These are phyloP conservation scores for Incumbomyces delicatus DNA, from an alignment of 2,329 filamentous ascomycete genomes.

Conservation along the genomic window DNA sequence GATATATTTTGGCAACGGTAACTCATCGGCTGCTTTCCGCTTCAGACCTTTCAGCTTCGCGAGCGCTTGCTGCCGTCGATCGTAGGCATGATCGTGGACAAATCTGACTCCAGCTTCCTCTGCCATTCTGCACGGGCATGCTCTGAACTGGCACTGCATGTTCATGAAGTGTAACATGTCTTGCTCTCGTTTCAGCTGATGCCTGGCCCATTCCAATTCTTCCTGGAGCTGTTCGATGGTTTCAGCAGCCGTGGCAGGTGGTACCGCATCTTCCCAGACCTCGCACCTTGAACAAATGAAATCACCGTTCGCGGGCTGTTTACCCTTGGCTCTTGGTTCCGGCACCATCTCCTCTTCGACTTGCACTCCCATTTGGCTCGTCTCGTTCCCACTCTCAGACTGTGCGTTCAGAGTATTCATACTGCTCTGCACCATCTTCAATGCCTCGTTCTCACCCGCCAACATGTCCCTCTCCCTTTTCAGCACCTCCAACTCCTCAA, in stretches of 20 bases:
- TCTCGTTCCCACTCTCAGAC: not conserved
- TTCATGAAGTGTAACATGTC: conserved; percentile 45
- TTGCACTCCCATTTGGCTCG: conserved; percentile 1
- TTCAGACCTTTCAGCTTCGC: conserved; percentile 14
- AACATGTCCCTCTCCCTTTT: conserved; percentile 28
- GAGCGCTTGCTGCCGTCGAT: conserved; percentile 14
- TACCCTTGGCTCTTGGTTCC: conserved; percentile 3
- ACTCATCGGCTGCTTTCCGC: conserved; percentile 8
- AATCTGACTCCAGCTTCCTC: conserved; percentile 32
- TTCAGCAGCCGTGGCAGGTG: conserved; percentile 21
- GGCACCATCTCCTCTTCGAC: not conserved
- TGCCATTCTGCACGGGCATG: conserved; percentile 38
- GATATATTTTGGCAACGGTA: conserved; percentile 6
- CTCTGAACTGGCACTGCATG: conserved; percentile 40
- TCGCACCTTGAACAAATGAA: not conserved
- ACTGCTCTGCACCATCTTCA: conserved; percentile 1
- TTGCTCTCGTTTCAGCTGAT: conserved; percentile 41
- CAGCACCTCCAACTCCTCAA: conserved; percentile 33
- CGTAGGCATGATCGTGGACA: conserved; percentile 31
- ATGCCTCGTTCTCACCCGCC: conserved; percentile 7
- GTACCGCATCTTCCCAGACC: too few species aligned
- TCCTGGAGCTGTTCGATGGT: conserved; percentile 37
- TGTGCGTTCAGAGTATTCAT: not conserved
- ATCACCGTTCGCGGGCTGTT: not conserved
- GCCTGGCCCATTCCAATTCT: conserved; percentile 32